Conservation (phyloP, 495 filamentous ascomycete species). For the Polyplosphaeria fusca region DNA sequence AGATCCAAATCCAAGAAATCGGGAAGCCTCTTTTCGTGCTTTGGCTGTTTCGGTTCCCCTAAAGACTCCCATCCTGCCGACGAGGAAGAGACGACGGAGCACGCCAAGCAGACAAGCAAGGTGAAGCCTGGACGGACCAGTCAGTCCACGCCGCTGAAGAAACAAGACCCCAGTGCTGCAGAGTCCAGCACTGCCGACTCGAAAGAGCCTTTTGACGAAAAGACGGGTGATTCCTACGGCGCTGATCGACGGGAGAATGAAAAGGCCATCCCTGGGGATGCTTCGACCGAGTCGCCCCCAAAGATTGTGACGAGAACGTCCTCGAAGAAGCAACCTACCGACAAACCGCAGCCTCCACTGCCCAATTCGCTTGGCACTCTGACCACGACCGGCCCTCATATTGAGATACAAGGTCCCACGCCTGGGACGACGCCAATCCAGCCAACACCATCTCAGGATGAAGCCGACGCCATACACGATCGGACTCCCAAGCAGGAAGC, state of each 20-base stretch:
- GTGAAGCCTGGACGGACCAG: slow-evolving; percentile 53
- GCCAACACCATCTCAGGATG: slow-evolving; percentile 32
- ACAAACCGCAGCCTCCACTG: slow-evolving; percentile 31
- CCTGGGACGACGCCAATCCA: slow-evolving; percentile 37
- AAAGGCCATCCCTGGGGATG: slow-evolving; percentile 31
- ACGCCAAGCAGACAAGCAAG: slow-evolving; percentile 64
- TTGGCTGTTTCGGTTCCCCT: slow-evolving; percentile 71
- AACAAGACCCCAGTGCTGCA: slow-evolving; percentile 48
- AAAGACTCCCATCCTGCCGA: slow-evolving; percentile 61
- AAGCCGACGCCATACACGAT: slow-evolving; percentile 44
- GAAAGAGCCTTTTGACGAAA: slow-evolving; percentile 57
- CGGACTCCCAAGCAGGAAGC: slow-evolving; percentile 46
- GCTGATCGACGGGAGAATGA: slow-evolving; percentile 29
- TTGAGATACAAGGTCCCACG: slow-evolving; percentile 39
- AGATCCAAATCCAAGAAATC: slow-evolving; percentile 58
- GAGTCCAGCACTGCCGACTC: slow-evolving; percentile 57
- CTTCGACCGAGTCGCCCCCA: slow-evolving; percentile 30
- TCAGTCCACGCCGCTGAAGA: slow-evolving; percentile 51
- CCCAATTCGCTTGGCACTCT: slow-evolving; percentile 22
- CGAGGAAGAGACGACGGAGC: slow-evolving; percentile 56
- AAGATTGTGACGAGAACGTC: slow-evolving; percentile 23
- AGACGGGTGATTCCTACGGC: slow-evolving; percentile 38
- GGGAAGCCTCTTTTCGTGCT: slow-evolving; percentile 62
- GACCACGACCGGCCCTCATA: slow-evolving; percentile 29
- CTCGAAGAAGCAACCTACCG: slow-evolving; percentile 24